Base-by-base conservation (phyloP, 345 rosid species). In the Laguncularia racemosa region DNA sequence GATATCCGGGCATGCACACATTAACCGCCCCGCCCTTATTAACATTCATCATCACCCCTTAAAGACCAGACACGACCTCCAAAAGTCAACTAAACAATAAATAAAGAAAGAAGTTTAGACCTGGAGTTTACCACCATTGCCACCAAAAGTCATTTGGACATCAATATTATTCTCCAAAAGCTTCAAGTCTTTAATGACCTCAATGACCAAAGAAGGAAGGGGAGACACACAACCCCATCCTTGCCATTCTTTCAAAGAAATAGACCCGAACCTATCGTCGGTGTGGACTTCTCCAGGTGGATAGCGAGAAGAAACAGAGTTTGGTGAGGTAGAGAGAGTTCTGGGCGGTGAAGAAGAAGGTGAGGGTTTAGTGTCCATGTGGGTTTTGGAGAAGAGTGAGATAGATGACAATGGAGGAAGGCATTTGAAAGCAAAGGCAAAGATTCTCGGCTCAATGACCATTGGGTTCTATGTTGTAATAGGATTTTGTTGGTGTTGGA, bases 121-220 rank as follows among this genome's bases (percentile, higher is more conserved):
- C 88, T 84, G 81, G 46, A 89, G 71, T 71, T 87, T 89, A 57
- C 97, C 99, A 21, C 96, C 90, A 47, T 33, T 75, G n/a, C 95
- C 92, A 48, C 96, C 96, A 52, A 93, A 93, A 45, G 66, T 73
- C 77, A 87, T 82, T 45, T 65, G 75, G 59, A 79, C 67, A 70
- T 90, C 87, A 58, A 59, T 60, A 44, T 73, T 72, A 38, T 53
- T 69, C 80, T 87, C 88, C 71, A 87, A 63, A 63, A 78, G 73
- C 73, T 77, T 89, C 86, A 93, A 72, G 65, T 87, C 97, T 15
- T 75, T 67, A 52, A 87, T 68, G 63, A 87, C 70, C 66, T 80
- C 82, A 52, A 70, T 65, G 45, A 90, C 95, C 76, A 79, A 68
- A 10, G 77, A 67, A 2, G 97, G 99, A 16, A 93, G 55, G 0